These are phyloP conservation scores for Claviceps africana DNA, from an alignment of 2,329 filamentous ascomycete genomes.

Conservation along the genomic window DNA sequence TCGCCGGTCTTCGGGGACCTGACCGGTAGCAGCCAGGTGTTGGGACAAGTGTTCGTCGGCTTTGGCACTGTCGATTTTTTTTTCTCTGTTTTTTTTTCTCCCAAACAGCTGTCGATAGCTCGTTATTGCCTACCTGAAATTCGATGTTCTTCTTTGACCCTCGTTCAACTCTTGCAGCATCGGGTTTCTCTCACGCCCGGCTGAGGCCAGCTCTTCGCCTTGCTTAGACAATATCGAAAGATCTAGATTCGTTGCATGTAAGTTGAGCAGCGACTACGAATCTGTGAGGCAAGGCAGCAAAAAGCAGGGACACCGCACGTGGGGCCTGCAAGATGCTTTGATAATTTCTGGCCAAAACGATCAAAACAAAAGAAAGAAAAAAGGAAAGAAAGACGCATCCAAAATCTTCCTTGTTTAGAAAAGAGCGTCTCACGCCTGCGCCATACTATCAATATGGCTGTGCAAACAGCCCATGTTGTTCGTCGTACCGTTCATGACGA, in stretches of 20 bases:
- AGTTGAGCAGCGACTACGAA: not conserved
- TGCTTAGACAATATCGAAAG: not conserved
- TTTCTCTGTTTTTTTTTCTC: no score
- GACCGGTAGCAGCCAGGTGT: not conserved
- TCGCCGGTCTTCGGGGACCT: not conserved
- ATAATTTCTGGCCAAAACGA: not conserved
- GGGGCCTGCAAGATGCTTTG: not conserved
- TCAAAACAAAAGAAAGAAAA: no score
- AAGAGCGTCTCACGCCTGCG: not conserved
- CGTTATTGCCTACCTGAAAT: not conserved
- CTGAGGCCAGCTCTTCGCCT: not conserved
- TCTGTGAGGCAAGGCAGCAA: not conserved
- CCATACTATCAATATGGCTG: not conserved
- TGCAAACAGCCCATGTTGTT: slow-evolving; percentile 15
- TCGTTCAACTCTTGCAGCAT: not conserved
- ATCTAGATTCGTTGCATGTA: not conserved
- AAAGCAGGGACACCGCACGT: not conserved
- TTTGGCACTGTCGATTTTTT: not conserved
- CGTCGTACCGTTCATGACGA: slow-evolving; percentile 16
- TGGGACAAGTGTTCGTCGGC: not conserved
- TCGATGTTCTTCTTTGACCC: not conserved
- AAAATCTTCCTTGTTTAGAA: not conserved
- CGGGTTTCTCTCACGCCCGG: not conserved
- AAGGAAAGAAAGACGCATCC: not conserved
- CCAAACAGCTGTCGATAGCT: no score